These are phyloP conservation scores for Fusarium chlamydosporum DNA, from an alignment of 2,329 filamentous ascomycete genomes.

Conservation along the genomic window DNA sequence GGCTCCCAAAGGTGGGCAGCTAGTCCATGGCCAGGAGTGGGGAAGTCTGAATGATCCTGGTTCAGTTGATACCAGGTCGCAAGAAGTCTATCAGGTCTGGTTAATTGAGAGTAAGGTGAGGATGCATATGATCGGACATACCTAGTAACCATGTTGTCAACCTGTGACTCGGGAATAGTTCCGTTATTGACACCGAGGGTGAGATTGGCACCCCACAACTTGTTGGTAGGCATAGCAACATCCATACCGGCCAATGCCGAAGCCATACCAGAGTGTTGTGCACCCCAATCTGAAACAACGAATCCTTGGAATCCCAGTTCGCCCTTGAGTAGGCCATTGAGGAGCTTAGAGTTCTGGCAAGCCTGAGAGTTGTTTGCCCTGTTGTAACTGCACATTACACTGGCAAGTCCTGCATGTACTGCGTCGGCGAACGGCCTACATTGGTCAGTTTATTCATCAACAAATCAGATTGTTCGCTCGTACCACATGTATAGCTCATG, in stretches of 20 bases:
- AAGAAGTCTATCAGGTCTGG: neutral
- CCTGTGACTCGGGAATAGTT: conserved; percentile 14
- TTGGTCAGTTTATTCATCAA: neutral
- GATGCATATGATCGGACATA: neutral
- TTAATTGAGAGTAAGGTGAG: neutral
- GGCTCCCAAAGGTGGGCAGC: neutral
- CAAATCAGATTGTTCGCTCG: fast-evolving
- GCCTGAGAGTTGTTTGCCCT: conserved; percentile 71
- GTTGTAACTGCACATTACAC: conserved; percentile 86
- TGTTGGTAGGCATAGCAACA: conserved; percentile 52
- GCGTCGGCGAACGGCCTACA: conserved; percentile 76
- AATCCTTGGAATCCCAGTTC: conserved; percentile 79
- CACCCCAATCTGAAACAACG: conserved; percentile 68
- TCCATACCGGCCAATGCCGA: conserved; percentile 21
- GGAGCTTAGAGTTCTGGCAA: conserved; percentile 27
- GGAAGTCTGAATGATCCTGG: conserved; percentile 8
- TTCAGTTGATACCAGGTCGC: conserved; percentile 25
- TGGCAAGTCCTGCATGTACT: conserved; percentile 79
- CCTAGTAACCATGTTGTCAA: conserved; percentile 35
- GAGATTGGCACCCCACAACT: conserved; percentile 17
- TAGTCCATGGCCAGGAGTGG: neutral
- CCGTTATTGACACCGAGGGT: conserved; percentile 27
- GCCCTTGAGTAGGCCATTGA: conserved; percentile 70
- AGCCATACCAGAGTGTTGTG: conserved; percentile 18
- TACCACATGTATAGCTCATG: conserved; percentile 80